Conservation (phyloP, 805 yeast species). For the Zygotorulaspora florentina region DNA sequence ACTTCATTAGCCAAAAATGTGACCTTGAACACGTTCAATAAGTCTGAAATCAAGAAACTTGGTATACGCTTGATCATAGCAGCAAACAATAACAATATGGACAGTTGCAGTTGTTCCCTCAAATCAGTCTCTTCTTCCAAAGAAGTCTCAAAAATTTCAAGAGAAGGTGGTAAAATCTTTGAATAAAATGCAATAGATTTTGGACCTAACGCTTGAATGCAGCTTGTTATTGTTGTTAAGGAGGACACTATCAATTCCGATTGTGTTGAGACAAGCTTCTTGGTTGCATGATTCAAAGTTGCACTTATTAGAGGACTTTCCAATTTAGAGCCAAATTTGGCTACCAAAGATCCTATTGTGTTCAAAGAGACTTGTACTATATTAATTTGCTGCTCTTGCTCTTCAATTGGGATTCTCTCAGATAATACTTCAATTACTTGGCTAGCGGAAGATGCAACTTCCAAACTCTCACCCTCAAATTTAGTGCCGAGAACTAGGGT, state of each 20-base stretch:
- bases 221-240: slow-evolving; percentile 62
- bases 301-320: slow-evolving; percentile 46
- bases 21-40: slow-evolving; percentile 56
- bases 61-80: slow-evolving; percentile 80
- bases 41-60: slow-evolving; percentile 68
- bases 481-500: slow-evolving; percentile 61
- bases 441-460: slow-evolving; percentile 48
- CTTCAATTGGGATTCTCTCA: slow-evolving; percentile 32
- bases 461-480: slow-evolving; percentile 62
- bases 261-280: slow-evolving; percentile 45
- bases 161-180: slow-evolving; percentile 71
- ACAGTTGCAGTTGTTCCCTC: slow-evolving; percentile 51
- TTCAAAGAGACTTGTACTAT: slow-evolving; percentile 69
- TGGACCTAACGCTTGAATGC: slow-evolving; percentile 75
- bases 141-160: slow-evolving; percentile 50
- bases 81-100: slow-evolving; percentile 67
- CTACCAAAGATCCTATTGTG: slow-evolving; percentile 57
- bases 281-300: slow-evolving; percentile 48
- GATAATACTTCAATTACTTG: slow-evolving; percentile 49
- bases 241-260: slow-evolving; percentile 71
- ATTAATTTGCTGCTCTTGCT: slow-evolving; percentile 31
- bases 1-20: slow-evolving; percentile 56
- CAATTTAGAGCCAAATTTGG: slow-evolving; percentile 54
- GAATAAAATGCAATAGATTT: slow-evolving; percentile 82
- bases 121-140: slow-evolving; percentile 24